Conservation (phyloP, 345 rosid species). For the Salix dunnii region DNA sequence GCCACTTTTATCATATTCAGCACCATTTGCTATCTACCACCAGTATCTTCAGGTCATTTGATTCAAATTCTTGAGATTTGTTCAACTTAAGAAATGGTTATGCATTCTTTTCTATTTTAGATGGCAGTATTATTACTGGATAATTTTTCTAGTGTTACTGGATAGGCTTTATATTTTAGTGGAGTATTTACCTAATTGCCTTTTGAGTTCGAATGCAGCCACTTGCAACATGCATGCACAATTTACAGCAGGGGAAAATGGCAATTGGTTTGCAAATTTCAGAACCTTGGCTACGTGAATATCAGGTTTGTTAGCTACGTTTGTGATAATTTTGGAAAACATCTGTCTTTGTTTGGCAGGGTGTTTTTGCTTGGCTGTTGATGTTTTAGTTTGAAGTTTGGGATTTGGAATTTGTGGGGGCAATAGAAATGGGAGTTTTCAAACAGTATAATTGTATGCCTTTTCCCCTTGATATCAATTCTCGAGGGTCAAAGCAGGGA, state of each 20-base stretch:
- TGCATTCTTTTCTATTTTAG: neutral
- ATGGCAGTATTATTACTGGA: neutral
- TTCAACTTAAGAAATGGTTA: neutral
- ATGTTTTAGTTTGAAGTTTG: neutral
- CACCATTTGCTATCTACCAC: conserved; percentile 89
- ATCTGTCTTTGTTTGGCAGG: neutral
- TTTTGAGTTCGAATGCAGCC: conserved; percentile 44
- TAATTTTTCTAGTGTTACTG: neutral
- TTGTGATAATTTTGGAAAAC: neutral
- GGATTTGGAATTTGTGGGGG: neutral
- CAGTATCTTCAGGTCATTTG: conserved; percentile 75
- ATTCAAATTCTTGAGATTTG: neutral
- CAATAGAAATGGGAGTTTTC: neutral
- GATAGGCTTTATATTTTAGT: neutral
- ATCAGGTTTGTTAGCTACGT: conserved; percentile 50
- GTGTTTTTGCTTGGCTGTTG: neutral
- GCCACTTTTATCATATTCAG: conserved; percentile 75
- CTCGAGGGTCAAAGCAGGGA: neutral
- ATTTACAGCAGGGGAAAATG: conserved; percentile 72
- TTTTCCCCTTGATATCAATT: neutral
- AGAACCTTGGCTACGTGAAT: conserved; percentile 96
- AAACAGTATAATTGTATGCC: neutral
- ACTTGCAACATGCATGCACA: conserved; percentile 83
- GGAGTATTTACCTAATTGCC: neutral
- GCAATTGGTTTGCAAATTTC: conserved; percentile 81